phyloP scores from a whole-genome alignment of 305 asterid species.

The Solanum hybrid region DNA sequence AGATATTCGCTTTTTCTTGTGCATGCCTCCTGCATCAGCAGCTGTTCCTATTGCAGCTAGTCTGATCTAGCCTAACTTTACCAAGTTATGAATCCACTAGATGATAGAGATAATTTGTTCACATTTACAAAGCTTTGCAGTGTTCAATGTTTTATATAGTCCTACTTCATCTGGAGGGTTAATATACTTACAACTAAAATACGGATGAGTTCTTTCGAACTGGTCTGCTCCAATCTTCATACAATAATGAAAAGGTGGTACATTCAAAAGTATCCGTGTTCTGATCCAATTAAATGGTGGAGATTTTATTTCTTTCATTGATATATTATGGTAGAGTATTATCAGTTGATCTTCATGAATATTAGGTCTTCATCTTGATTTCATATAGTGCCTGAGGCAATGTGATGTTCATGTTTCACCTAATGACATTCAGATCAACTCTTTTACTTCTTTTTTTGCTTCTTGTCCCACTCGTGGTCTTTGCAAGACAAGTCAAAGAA shows the following conservation, averaged over 20 bases:
- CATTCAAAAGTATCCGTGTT: neutral
- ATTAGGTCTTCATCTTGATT: neutral
- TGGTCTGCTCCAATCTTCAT: neutral
- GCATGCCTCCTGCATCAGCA: neutral
- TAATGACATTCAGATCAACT: neutral
- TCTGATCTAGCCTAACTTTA: neutral
- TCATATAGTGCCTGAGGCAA: neutral
- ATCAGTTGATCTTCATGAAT: neutral
- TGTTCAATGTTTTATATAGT: neutral
- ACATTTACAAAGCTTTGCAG: neutral
- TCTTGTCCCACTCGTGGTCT: neutral
- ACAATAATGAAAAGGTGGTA: neutral
- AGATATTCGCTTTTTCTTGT: neutral
- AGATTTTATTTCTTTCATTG: neutral
- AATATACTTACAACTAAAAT: neutral
- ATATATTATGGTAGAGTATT: neutral
- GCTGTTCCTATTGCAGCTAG: neutral
- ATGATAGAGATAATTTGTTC: neutral
- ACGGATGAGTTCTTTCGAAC: neutral
- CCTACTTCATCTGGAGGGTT: neutral
- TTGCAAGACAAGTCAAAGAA: neutral
- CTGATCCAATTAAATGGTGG: neutral
- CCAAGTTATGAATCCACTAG: neutral
- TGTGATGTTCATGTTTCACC: neutral
- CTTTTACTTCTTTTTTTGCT: neutral